phyloP scores from a whole-genome alignment of 768 basidiomycete genomes.

The Kwoniella sp. region DNA sequence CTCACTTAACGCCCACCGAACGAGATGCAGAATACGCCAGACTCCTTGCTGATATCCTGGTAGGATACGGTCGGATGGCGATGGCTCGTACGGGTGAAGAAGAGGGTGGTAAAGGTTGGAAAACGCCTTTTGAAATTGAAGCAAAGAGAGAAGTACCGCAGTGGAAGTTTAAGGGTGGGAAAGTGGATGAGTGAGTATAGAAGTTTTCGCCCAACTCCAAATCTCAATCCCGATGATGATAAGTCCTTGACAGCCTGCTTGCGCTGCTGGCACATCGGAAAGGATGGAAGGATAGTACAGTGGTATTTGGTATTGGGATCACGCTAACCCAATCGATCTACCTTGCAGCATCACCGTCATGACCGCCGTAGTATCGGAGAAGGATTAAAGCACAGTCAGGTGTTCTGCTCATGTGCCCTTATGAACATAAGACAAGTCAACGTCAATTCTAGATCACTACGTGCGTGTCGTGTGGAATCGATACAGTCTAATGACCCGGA shows the following conservation, averaged over 20 bases:
- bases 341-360: conserved; percentile 45
- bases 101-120: conserved; percentile 41
- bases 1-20: conserved; percentile 42
- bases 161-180: conserved; percentile 51
- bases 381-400: conserved; percentile 8
- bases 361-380: conserved; percentile 49
- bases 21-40: conserved; percentile 40
- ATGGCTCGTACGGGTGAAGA: conserved; percentile 53
- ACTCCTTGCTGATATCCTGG: conserved; percentile 51
- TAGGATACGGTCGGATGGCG: conserved; percentile 51
- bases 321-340: neutral
- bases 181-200: conserved; percentile 54
- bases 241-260: no score
- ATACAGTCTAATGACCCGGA: no score
- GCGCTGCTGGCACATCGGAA: no score
- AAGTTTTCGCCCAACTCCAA: neutral
- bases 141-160: conserved; percentile 46
- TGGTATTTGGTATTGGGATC: neutral
- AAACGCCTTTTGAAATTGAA: conserved; percentile 55
- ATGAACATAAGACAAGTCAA: no score
- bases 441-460: no score
- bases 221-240: neutral
- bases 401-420: no score
- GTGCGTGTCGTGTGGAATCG: no score
- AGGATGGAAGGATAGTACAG: no score